These are phyloP conservation scores for Penicillium polonicum DNA, from an alignment of 2,329 filamentous ascomycete genomes.

Conservation along the genomic window DNA sequence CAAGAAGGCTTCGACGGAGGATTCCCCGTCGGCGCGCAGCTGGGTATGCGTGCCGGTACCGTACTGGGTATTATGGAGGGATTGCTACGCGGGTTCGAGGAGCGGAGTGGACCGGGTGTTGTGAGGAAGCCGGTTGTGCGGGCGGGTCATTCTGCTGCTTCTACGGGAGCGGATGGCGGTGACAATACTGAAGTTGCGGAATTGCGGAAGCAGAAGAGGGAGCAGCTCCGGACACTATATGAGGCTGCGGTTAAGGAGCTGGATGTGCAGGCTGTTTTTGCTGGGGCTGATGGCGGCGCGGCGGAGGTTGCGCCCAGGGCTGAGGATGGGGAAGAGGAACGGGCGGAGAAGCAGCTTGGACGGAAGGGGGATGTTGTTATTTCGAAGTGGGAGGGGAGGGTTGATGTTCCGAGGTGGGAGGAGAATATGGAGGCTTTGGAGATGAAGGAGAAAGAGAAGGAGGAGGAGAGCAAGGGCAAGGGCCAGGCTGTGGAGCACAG, in stretches of 20 bases:
- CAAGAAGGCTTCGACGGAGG: slow-evolving; percentile 92
- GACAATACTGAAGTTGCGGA: background rate
- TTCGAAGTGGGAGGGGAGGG: slow-evolving; percentile 33
- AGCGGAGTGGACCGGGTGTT: slow-evolving; percentile 23
- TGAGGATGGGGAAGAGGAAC: slow-evolving; percentile 17
- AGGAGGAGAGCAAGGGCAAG: slow-evolving; percentile 13
- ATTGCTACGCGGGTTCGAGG: slow-evolving; percentile 47
- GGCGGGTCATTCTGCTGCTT: slow-evolving; percentile 9
- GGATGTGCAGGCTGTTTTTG: slow-evolving; percentile 62
- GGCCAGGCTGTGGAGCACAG: slow-evolving; percentile 19
- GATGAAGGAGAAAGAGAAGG: slow-evolving; percentile 25
- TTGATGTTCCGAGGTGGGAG: slow-evolving; percentile 38
- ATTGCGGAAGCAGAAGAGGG: slow-evolving; percentile 40
- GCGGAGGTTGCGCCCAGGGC: slow-evolving; percentile 5
- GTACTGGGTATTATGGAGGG: slow-evolving; percentile 77
- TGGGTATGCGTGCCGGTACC: slow-evolving; percentile 72
- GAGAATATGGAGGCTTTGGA: slow-evolving; percentile 41
- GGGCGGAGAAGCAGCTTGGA: slow-evolving; percentile 30
- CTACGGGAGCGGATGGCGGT: background rate
- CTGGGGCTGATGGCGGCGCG: slow-evolving; percentile 37
- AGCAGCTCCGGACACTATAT: slow-evolving; percentile 35
- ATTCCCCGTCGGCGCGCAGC: slow-evolving; percentile 75
- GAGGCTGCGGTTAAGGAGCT: slow-evolving; percentile 58
- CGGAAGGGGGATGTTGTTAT: slow-evolving; percentile 33
- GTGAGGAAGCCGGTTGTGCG: slow-evolving; percentile 28